These are phyloP conservation scores for Yamadazyma insecticola DNA, from an alignment of 805 yeast species.

Conservation along the genomic window DNA sequence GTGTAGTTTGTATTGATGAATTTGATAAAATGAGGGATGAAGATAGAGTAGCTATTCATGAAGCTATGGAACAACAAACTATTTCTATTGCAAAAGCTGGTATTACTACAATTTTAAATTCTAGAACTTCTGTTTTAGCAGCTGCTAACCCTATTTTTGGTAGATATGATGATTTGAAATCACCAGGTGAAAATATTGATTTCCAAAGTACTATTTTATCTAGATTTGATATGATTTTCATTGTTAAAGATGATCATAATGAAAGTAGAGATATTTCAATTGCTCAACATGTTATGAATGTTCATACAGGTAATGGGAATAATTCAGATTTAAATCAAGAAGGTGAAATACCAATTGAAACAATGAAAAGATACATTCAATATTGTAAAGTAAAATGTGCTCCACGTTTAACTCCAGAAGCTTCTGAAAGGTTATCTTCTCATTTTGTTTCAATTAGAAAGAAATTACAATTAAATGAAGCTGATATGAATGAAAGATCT, in stretches of 20 bases:
- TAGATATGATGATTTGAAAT: constrained; percentile 89
- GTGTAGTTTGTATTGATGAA: constrained; percentile 98
- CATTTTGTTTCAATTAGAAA: constrained; percentile 90
- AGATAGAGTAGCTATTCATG: constrained; percentile 98
- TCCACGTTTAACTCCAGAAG: constrained; percentile 83
- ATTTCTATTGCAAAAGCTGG: constrained; percentile 99
- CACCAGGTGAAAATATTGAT: constrained; percentile 97
- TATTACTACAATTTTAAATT: constrained; percentile 91
- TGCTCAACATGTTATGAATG: constrained; percentile 92
- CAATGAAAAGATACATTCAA: constrained; percentile 88
- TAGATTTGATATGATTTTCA: constrained; percentile 97
- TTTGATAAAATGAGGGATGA: constrained; percentile 99
- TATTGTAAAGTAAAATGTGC: constrained; percentile 90
- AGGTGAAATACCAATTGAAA: constrained; percentile 85
- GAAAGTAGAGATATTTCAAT: constrained; percentile 79
- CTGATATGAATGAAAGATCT: constrained; percentile 79
- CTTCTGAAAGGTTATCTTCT: constrained; percentile 84
- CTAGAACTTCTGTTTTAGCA: constrained; percentile 93
- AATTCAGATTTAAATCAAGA: constrained; percentile 45
- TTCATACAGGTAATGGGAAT: constrained; percentile 75
- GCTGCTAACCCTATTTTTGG: constrained; percentile 99
- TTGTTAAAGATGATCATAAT: constrained; percentile 93
- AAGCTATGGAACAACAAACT: constrained; percentile 99
- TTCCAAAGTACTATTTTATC: constrained; percentile 96
- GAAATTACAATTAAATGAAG: constrained; percentile 75